Percentiles rank a stretch among this genome's conserved stretches.
These are phyloP conservation scores for Colletotrichum cuscutae DNA, from an alignment of 2,329 filamentous ascomycete species.

Conservation along the genomic window DNA sequence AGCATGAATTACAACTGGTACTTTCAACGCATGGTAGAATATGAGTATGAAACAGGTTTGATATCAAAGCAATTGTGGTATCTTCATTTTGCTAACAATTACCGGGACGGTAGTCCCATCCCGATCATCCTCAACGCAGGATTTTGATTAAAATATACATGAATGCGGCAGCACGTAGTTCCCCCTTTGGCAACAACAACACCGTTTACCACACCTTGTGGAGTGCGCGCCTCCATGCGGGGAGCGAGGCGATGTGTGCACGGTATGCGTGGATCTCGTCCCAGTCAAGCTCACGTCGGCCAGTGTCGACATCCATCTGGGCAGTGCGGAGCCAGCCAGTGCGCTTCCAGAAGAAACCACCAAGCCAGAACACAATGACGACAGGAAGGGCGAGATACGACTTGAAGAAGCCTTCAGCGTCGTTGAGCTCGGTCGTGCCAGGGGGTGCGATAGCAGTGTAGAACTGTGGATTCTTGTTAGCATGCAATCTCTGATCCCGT, in stretches of 20 bases:
- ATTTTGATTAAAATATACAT: constrained; percentile 11
- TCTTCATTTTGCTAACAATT: constrained; percentile 29
- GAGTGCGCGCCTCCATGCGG: constrained; percentile 56
- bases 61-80: constrained; percentile 28
- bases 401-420: constrained; percentile 64
- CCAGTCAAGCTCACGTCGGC: constrained; percentile 73
- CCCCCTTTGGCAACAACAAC: neutral
- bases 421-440: constrained; percentile 42
- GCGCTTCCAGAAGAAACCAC: constrained; percentile 73
- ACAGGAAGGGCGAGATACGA: constrained; percentile 65
- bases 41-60: neutral
- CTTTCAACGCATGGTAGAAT: neutral
- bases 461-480: constrained; percentile 46
- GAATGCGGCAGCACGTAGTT: neutral
- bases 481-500: neutral
- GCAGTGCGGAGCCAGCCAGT: constrained; percentile 66
- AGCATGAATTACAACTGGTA: neutral
- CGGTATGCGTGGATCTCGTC: constrained; percentile 69
- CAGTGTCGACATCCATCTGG: constrained; percentile 76
- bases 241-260: constrained; percentile 59
- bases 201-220: constrained; percentile 13
- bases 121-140: neutral
- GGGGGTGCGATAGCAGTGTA: constrained; percentile 60
- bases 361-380: constrained; percentile 63
- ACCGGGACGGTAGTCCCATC: neutral